Percentiles rank a stretch among this genome's conserved stretches.
Conservation (phyloP, 306 rosid genomes). For the Malus sylvestris region DNA sequence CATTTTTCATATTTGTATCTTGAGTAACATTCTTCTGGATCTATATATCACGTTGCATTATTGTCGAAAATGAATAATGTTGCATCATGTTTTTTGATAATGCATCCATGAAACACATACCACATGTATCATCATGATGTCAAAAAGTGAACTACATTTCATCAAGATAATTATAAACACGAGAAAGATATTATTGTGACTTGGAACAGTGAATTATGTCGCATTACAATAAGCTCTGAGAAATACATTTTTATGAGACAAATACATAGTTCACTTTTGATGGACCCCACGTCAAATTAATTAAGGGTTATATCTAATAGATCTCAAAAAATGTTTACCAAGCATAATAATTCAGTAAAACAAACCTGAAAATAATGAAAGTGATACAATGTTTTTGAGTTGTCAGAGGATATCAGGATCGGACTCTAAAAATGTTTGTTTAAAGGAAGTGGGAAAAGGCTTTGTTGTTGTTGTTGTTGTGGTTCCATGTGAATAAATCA, state of each 20-base stretch:
- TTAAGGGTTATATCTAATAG: neutral
- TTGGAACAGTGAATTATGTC: neutral
- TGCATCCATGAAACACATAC: neutral
- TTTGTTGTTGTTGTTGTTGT: too few species aligned
- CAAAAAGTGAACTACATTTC: neutral
- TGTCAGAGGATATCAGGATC: neutral
- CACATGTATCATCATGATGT: neutral
- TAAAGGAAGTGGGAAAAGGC: too few species aligned
- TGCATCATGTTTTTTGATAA: neutral
- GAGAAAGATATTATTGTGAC: neutral
- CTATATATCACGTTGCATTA: neutral
- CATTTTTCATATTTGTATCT: neutral
- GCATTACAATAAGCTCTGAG: neutral
- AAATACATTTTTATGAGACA: neutral
- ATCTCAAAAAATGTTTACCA: neutral
- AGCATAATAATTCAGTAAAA: neutral
- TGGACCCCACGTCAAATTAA: too few species aligned
- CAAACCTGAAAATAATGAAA: neutral
- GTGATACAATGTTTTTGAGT: neutral
- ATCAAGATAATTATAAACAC: neutral
- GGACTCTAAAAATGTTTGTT: neutral
- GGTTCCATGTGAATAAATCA: neutral
- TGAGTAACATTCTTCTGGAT: neutral
- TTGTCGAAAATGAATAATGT: neutral
- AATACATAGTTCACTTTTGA: neutral